These are phyloP conservation scores for Lentinula guzmanii DNA, from an alignment of 768 basidiomycete species.

Conservation along the genomic window DNA sequence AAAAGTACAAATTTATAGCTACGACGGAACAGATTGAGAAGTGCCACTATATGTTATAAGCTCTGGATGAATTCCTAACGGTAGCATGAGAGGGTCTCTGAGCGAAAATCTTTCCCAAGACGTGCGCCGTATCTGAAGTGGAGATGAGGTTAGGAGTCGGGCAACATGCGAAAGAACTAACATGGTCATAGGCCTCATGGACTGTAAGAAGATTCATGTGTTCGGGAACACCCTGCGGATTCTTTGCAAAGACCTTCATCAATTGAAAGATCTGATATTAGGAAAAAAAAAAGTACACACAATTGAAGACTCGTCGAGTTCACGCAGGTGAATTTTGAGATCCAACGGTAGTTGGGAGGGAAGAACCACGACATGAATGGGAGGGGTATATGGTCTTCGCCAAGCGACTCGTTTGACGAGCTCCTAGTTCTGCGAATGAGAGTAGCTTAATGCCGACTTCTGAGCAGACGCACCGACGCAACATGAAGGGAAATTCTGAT, in stretches of 20 bases:
- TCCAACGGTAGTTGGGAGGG: conserved; percentile 74
- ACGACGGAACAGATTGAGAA: background rate
- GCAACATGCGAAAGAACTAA: conserved; percentile 24
- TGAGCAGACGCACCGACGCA: conserved; percentile 38
- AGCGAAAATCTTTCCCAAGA: conserved; percentile 45
- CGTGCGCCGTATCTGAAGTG: conserved; percentile 41
- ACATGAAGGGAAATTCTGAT: conserved; percentile 58
- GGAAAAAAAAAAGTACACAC: conserved; percentile 30
- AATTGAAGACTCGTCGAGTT: conserved; percentile 56
- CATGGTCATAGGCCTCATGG: conserved; percentile 53
- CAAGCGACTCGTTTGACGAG: conserved; percentile 46
- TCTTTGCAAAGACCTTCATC: conserved; percentile 23
- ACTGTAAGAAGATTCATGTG: conserved; percentile 73
- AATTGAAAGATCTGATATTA: background rate
- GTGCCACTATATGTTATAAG: background rate
- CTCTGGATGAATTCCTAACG: conserved; percentile 41
- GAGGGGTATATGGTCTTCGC: conserved; percentile 61
- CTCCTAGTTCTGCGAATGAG: conserved; percentile 30
- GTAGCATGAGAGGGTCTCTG: conserved; percentile 48
- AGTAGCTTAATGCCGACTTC: background rate
- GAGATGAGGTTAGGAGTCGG: conserved; percentile 12
- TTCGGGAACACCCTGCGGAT: conserved; percentile 52
- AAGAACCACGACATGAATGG: conserved; percentile 66
- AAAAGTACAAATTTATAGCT: background rate
- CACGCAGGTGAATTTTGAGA: conserved; percentile 59